These are phyloP conservation scores for Thraustochytrium striatum DNA, from an alignment of 352 stramenopile species.

Conservation along the genomic window DNA sequence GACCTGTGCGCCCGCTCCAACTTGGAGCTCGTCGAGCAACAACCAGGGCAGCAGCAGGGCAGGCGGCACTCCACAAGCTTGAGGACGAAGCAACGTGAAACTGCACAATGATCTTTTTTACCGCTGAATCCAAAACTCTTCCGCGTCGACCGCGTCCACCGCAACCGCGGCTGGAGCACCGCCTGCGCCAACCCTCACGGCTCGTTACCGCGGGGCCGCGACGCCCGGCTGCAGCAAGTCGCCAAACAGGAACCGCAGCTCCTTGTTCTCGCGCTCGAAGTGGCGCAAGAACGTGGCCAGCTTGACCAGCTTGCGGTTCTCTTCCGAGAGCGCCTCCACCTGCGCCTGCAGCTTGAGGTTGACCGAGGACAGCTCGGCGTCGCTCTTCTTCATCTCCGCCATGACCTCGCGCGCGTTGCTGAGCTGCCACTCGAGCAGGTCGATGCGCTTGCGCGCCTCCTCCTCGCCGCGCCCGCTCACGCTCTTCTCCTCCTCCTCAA, in stretches of 20 bases:
- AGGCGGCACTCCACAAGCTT: no score
- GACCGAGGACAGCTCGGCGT: background rate
- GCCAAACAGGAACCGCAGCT: constrained; percentile 23
- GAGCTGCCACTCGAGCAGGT: constrained; percentile 26
- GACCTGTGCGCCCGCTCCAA: no score
- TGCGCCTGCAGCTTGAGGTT: constrained; percentile 5
- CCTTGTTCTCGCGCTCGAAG: constrained; percentile 40
- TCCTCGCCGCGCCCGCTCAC: background rate
- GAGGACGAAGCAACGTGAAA: no score
- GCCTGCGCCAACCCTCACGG: no score
- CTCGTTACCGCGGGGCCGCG: no score
- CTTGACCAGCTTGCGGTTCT: constrained; percentile 37
- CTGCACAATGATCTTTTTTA: no score
- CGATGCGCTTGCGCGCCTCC: constrained; percentile 10
- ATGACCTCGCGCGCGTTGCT: constrained; percentile 23
- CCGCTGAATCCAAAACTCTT: no score
- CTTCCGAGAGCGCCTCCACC: background rate
- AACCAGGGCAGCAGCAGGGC: no score
- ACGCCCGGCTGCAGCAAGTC: background rate
- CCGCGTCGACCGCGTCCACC: no score
- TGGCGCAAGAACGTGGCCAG: constrained; percentile 39
- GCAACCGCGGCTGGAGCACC: no score
- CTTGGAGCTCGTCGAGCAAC: no score
- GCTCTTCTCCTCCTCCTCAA: background rate
- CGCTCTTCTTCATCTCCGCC: constrained; percentile 1